Evolutionary conservation across 2,329 filamentous ascomycete species (phyloP).

Genomic region (Thermothelomyces thermophilus): DNA sequence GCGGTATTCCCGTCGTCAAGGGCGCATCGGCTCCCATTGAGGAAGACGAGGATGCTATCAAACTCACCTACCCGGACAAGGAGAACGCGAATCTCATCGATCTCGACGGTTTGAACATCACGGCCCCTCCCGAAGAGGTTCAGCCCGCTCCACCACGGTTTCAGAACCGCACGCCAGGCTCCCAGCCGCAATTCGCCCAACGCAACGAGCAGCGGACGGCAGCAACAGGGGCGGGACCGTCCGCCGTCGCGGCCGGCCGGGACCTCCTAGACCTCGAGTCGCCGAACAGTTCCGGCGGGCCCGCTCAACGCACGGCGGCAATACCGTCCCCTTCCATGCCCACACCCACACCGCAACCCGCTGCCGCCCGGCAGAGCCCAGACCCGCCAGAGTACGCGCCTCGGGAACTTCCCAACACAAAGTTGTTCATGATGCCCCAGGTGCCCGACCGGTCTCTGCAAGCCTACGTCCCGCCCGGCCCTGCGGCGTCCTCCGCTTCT

Average conservation of each 20-base stretch:
- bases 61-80: constrained; percentile 26
- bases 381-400: background rate
- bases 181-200: background rate
- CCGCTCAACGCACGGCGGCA: background rate
- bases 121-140: constrained; percentile 5
- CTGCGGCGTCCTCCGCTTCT: background rate
- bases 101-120: constrained; percentile 32
- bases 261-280: constrained; percentile 7
- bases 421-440: background rate
- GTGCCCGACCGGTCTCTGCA: background rate
- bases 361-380: too few relatives aligned
- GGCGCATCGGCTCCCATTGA: constrained; percentile 41
- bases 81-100: constrained; percentile 36
- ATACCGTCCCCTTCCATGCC: background rate
- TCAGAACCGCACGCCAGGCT: background rate
- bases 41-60: constrained; percentile 38
- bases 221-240: constrained; percentile 6
- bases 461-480: background rate
- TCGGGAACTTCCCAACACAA: background rate
- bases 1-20: constrained; percentile 43
- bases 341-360: too few relatives aligned
- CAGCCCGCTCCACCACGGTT: background rate
- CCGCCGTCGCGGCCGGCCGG: constrained; percentile 2
- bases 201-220: constrained; percentile 4
- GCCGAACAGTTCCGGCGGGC: background rate